A percentile compares a stretch with the other conserved stretches of the same genome.
Conservation (phyloP, 805 yeast genomes). For the Phaffomyces opuntiae region DNA sequence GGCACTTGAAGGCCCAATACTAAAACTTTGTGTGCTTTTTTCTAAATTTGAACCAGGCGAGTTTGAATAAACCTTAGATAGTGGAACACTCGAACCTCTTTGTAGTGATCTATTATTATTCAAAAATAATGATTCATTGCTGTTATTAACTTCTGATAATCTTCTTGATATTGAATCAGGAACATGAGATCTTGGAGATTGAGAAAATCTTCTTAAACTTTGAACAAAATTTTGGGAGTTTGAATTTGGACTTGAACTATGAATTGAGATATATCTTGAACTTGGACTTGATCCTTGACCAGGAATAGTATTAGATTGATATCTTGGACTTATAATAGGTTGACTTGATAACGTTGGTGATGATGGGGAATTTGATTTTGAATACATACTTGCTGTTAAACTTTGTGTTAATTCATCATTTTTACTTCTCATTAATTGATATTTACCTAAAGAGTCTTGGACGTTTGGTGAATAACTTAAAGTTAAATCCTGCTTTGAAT, state of each 20-base stretch:
- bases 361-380: constrained; percentile 12
- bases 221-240: constrained; percentile 2
- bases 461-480: constrained; percentile 24
- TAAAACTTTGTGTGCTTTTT: constrained; percentile 10
- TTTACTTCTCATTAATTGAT: constrained; percentile 43
- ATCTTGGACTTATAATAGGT: neutral
- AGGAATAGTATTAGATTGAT: neutral
- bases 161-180: constrained; percentile 25
- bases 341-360: neutral
- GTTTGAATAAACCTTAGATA: constrained; percentile 12
- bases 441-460: constrained; percentile 42
- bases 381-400: constrained; percentile 41
- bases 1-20: constrained; percentile 26
- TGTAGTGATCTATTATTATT: neutral
- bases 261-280: neutral
- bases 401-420: constrained; percentile 52
- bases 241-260: neutral
- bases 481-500: constrained; percentile 50
- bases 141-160: constrained; percentile 21
- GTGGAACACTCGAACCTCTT: constrained; percentile 6
- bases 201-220: constrained; percentile 18
- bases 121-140: constrained; percentile 16
- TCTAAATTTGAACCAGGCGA: constrained; percentile 18
- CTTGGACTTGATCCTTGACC: neutral
- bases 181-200: constrained; percentile 27